phyloP scores from a whole-genome alignment of 2,329 filamentous ascomycete species.

The Blastomyces silverae region DNA sequence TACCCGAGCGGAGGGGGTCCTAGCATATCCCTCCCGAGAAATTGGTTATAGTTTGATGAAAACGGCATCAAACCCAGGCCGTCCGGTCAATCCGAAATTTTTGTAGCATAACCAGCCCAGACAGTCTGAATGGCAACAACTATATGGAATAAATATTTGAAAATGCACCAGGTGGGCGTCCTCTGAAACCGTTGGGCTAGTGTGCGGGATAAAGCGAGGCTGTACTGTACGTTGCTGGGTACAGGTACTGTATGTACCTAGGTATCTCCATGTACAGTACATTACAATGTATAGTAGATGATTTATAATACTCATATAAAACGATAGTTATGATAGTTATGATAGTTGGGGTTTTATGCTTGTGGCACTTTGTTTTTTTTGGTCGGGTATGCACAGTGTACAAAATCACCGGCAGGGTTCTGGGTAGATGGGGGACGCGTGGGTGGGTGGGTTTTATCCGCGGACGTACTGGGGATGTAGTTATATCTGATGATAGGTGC shows the following conservation, averaged over 20 bases:
- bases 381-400: not conserved
- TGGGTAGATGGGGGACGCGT: not conserved
- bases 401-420: not conserved
- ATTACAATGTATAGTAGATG: not conserved
- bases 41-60: not conserved
- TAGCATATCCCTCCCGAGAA: not conserved
- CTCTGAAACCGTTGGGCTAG: conserved; percentile 2
- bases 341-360: not conserved
- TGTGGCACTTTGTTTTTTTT: not conserved
- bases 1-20: too few species aligned
- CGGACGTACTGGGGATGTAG: not conserved
- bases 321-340: not conserved
- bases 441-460: not conserved
- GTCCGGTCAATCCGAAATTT: not conserved
- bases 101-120: not conserved
- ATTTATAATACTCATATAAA: not conserved
- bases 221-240: not conserved
- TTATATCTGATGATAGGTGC: not conserved
- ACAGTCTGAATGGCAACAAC: not conserved
- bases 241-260: too few species aligned
- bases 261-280: not conserved
- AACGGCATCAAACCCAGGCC: not conserved
- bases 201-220: not conserved
- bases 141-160: not conserved
- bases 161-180: not conserved